Evolutionary conservation across 1,284 basidiomycete species (phyloP).

Genomic region (Volvariella volvacea): DNA sequence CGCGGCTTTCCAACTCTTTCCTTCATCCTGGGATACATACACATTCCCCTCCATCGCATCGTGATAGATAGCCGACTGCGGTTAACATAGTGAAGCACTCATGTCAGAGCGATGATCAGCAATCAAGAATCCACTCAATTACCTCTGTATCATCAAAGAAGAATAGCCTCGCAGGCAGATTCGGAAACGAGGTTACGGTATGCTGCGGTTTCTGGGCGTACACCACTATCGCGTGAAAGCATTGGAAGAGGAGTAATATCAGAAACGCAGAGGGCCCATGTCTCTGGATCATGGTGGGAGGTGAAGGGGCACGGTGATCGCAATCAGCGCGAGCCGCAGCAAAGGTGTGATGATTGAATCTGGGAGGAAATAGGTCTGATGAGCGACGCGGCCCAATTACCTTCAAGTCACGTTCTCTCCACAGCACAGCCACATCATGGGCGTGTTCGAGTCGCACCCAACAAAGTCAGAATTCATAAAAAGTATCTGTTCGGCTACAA

Average conservation of each 20-base stretch:
- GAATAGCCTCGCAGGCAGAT: slow-evolving; percentile 79
- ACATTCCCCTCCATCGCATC: slow-evolving; percentile 67
- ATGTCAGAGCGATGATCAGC: background rate
- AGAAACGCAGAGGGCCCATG: slow-evolving; percentile 13
- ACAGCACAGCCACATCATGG: no score
- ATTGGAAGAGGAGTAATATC: slow-evolving; percentile 11
- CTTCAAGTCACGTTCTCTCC: no score
- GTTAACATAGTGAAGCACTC: slow-evolving; percentile 4
- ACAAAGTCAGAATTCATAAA: no score
- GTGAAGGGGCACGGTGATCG: slow-evolving; percentile 11
- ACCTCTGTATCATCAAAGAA: slow-evolving; percentile 93
- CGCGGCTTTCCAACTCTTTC: slow-evolving; percentile 71
- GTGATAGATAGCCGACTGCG: slow-evolving; percentile 76
- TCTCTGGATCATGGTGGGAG: slow-evolving; percentile 19
- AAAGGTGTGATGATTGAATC: no score
- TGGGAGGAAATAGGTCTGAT: no score
- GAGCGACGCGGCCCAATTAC: no score
- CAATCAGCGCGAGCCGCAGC: slow-evolving; percentile 3
- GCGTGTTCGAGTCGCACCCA: no score
- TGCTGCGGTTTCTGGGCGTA: slow-evolving; percentile 26
- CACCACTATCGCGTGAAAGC: slow-evolving; percentile 10
- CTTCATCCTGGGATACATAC: slow-evolving; percentile 85
- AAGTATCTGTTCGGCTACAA: no score
- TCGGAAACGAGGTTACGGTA: slow-evolving; percentile 47
- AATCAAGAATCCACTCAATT: slow-evolving; percentile 15